These are phyloP conservation scores for Cicer cuneatum DNA, from an alignment of 306 rosid genomes.

Conservation along the genomic window DNA sequence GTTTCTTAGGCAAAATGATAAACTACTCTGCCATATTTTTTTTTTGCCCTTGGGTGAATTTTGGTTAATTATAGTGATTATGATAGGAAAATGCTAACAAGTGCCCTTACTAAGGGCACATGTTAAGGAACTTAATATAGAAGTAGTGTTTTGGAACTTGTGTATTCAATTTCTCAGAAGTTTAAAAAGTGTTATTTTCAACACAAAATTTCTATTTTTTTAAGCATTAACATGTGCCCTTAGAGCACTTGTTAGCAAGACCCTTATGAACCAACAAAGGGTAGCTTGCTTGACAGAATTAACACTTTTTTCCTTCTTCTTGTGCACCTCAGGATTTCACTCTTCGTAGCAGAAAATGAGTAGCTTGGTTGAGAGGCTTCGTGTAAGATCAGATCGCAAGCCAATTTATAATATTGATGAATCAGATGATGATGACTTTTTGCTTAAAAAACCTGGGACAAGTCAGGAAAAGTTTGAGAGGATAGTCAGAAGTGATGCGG, in stretches of 20 bases:
- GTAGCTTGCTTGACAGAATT: slow-evolving; percentile 20
- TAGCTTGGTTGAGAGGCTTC: slow-evolving; percentile 99
- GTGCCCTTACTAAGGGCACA: too few species aligned
- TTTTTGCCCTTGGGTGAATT: not conserved
- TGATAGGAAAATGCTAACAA: too few species aligned
- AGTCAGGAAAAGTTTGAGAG: slow-evolving; percentile 70
- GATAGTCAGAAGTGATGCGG: slow-evolving; percentile 82
- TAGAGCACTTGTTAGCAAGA: too few species aligned
- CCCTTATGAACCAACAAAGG: not conserved
- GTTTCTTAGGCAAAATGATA: slow-evolving; percentile 23
- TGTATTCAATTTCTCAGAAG: too few species aligned
- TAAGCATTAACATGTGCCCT: too few species aligned
- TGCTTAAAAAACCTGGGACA: slow-evolving; percentile 63
- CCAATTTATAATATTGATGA: slow-evolving; percentile 89
- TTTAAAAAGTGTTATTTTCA: too few species aligned
- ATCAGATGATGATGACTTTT: slow-evolving; percentile 88
- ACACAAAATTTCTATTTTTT: too few species aligned
- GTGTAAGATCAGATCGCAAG: slow-evolving; percentile 91
- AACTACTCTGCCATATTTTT: slow-evolving; percentile 21
- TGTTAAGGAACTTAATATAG: too few species aligned
- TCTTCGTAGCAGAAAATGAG: slow-evolving; percentile 71
- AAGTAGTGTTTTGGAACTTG: too few species aligned
- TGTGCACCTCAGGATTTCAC: slow-evolving; percentile 31
- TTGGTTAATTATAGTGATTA: slow-evolving; percentile 2
- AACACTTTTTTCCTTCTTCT: slow-evolving; percentile 27